A percentile compares a stretch with the other conserved stretches of the same genome.
These are phyloP conservation scores for Yamadazyma tumulicola DNA, from an alignment of 805 yeast genomes.

Conservation along the genomic window DNA sequence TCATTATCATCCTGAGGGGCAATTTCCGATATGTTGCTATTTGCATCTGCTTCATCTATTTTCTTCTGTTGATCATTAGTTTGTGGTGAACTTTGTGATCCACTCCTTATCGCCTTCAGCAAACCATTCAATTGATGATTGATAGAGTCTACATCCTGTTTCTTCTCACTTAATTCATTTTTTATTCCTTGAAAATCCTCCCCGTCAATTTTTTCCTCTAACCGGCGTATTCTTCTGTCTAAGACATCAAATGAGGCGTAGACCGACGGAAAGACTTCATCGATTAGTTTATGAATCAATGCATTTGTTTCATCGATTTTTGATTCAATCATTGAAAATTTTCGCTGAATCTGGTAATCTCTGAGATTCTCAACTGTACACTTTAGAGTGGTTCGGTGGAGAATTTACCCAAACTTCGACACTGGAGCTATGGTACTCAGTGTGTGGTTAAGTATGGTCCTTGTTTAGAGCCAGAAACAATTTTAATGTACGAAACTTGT, in stretches of 20 bases:
- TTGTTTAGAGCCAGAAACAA: no score
- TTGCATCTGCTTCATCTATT: no score
- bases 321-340: slow-evolving; percentile 3
- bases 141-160: neutral
- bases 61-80: no score
- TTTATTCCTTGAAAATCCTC: neutral
- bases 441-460: no score
- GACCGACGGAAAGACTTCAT: slow-evolving; percentile 13
- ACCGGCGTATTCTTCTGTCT: slow-evolving; percentile 6
- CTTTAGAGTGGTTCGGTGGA: no score
- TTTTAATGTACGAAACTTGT: no score
- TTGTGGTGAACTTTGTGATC: no score
- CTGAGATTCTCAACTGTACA: neutral
- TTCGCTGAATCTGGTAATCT: neutral
- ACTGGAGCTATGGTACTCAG: no score
- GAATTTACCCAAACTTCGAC: no score
- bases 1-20: neutral
- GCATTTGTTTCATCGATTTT: slow-evolving; percentile 13
- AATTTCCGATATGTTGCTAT: no score
- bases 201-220: slow-evolving; percentile 7
- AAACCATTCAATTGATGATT: neutral
- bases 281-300: slow-evolving; percentile 9
- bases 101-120: no score
- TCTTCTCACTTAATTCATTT: neutral
- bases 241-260: slow-evolving; percentile 10